Evolutionary conservation across 2,329 filamentous ascomycete genomes (phyloP).

Genomic region (Fusarium nanum): DNA sequence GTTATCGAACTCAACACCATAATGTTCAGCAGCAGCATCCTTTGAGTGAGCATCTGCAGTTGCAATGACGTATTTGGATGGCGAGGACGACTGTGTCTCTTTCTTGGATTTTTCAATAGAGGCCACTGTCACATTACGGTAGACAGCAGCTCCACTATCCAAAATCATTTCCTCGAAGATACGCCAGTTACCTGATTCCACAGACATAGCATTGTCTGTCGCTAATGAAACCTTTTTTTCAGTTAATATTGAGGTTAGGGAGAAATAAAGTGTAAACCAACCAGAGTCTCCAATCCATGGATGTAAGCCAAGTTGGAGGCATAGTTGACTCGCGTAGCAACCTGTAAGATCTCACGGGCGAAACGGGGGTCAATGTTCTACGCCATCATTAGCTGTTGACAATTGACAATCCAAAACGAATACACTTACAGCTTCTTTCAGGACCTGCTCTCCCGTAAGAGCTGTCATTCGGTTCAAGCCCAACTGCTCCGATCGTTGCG

Average conservation of each 20-base stretch:
- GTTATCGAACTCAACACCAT: constrained; percentile 74
- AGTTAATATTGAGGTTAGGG: constrained; percentile 4
- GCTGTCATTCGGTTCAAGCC: constrained; percentile 75
- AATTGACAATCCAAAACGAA: too few relatives aligned
- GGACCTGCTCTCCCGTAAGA: constrained; percentile 77
- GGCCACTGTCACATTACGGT: constrained; percentile 75
- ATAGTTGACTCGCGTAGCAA: constrained; percentile 93
- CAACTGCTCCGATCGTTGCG: constrained; percentile 73
- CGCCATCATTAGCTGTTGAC: constrained; percentile 1
- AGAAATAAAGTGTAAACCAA: constrained; percentile 43
- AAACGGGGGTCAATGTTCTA: constrained; percentile 72
- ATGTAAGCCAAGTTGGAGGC: constrained; percentile 88
- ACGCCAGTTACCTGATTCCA: constrained; percentile 90
- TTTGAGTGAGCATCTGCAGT: constrained; percentile 47
- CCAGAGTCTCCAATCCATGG: constrained; percentile 89
- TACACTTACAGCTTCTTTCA: constrained; percentile 68
- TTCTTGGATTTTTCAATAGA: constrained; percentile 65
- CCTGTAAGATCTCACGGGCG: constrained; percentile 85
- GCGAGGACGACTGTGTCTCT: constrained; percentile 52
- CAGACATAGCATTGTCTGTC: constrained; percentile 81
- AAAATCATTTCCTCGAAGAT: constrained; percentile 89
- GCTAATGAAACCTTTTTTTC: constrained; percentile 79
- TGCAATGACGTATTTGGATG: constrained; percentile 61
- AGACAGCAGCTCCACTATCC: constrained; percentile 69
- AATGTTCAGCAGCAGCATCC: constrained; percentile 49